Conservation (phyloP, 768 basidiomycete species). For the Podaxis sp. region DNA sequence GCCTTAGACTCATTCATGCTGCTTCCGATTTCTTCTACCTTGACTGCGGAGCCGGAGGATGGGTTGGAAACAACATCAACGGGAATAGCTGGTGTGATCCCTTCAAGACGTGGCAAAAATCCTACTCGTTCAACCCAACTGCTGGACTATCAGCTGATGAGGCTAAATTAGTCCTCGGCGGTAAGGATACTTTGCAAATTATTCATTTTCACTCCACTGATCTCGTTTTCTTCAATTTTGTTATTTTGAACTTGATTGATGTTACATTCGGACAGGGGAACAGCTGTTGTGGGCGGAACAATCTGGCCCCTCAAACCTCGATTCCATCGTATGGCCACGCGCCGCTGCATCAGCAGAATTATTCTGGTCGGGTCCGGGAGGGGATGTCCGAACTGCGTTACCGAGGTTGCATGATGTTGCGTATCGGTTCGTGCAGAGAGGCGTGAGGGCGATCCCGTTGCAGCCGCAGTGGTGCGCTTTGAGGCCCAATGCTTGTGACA, state of each 20-base stretch:
- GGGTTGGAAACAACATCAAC: constrained; percentile 46
- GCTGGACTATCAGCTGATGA: constrained; percentile 50
- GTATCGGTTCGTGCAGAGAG: constrained; percentile 58
- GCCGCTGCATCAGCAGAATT: constrained; percentile 65
- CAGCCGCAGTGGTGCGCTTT: constrained; percentile 76
- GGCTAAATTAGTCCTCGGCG: constrained; percentile 59
- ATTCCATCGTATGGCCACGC: constrained; percentile 67
- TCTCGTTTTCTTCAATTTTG: not conserved
- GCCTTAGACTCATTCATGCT: constrained; percentile 60
- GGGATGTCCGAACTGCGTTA: constrained; percentile 45
- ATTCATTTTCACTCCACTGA: too few species aligned
- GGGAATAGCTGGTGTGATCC: constrained; percentile 75
- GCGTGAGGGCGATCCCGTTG: constrained; percentile 53
- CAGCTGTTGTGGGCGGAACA: constrained; percentile 76
- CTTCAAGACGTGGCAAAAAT: constrained; percentile 77
- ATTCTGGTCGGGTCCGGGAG: constrained; percentile 66
- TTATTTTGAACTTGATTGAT: not conserved
- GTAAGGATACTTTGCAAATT: constrained; percentile 25
- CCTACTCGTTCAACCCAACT: constrained; percentile 73
- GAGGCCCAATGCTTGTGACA: constrained; percentile 52
- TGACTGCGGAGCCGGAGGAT: constrained; percentile 71
- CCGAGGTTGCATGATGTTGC: constrained; percentile 65
- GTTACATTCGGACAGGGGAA: constrained; percentile 35
- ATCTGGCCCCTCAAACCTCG: constrained; percentile 59
- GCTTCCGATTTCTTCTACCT: constrained; percentile 81